Evolutionary conservation across 768 basidiomycete species (phyloP), one percentile per base, ranked within the genome.

Genomic region (Leucocoprinus leucothites): DNA sequence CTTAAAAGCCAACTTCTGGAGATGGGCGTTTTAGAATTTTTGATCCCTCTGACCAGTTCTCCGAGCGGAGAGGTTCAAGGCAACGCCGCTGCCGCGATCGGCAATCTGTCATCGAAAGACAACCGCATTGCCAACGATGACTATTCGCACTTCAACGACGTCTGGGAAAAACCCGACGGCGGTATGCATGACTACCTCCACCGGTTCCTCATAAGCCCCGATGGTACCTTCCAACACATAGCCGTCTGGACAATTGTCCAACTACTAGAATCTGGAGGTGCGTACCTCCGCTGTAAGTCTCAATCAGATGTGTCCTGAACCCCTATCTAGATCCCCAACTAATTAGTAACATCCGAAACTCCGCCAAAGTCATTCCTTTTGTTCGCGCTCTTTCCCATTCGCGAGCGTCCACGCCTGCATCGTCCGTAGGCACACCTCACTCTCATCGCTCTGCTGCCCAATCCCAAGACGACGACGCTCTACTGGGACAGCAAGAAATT

Each of bases 181-280:
- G 97, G 97, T 41, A 88, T 99, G 80, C 96, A 98, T 69, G 83
- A 82, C 57, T 99, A 99, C 72, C 78, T 99, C 42, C 88, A 92
- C 67, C 84, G 92, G 43, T 99, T 99, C 84, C 72, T 99, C 62
- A 91, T 85, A 40, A 95, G 91, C 65, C 77, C 89, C 5, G 97
- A 99, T 65, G 88, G 92, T 13, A 99, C 97, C 0, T 99, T 99
- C 87, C 95, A 98, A 69, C 97, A 99, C 67, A 99, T 98, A 59
- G 97, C 97, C 31, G 94, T 99, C 42, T 99, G 97, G 97, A 98
- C 97, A 0, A 95, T 98, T 61, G 95, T 98, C 22, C 97, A 99
- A 67, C 74, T 99, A 19, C 78, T 99, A 24, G 97, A 99, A 68
- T 96, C 96, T n/a, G 91, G 92, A 58, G 91, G 89, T 91, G 60